phyloP scores from a whole-genome alignment of 192 early-diverging fungal genomes.

The Mortierella antarctica region DNA sequence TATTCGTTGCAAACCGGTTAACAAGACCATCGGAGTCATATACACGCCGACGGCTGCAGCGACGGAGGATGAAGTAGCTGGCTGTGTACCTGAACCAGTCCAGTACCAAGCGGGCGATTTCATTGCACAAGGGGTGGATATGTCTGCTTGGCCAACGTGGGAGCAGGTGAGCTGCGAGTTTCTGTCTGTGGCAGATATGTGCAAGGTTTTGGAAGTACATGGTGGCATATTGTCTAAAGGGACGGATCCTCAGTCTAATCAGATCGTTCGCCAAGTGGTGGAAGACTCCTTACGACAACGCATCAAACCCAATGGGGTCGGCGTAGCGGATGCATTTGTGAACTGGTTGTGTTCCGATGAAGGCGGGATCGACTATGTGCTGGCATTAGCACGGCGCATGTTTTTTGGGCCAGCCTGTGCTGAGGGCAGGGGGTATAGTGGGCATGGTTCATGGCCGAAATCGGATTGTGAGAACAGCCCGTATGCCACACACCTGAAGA shows the following conservation, averaged over 20 bases:
- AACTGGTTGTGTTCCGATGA: slow-evolving; percentile 1
- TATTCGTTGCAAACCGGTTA: background rate
- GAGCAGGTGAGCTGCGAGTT: slow-evolving; percentile 7
- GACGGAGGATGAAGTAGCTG: slow-evolving; percentile 1
- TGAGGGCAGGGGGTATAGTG: slow-evolving; percentile 2
- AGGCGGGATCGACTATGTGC: slow-evolving; percentile 3
- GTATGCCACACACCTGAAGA: too few species aligned
- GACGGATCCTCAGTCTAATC: slow-evolving; percentile 4
- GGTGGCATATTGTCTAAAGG: background rate
- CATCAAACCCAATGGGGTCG: background rate
- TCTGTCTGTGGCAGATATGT: background rate
- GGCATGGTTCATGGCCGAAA: slow-evolving; percentile 3
- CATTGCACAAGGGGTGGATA: slow-evolving; percentile 4
- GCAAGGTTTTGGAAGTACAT: slow-evolving; percentile 1
- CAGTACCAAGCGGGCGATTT: slow-evolving; percentile 2
- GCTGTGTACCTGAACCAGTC: slow-evolving; percentile 5
- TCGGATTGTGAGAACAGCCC: slow-evolving; percentile 6
- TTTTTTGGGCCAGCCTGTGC: slow-evolving; percentile 5
- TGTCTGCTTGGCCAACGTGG: slow-evolving; percentile 9
- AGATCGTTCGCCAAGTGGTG: background rate
- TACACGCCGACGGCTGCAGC: slow-evolving; percentile 1
- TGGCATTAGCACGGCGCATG: slow-evolving; percentile 1
- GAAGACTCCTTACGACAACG: slow-evolving; percentile 7
- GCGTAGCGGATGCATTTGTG: slow-evolving; percentile 3
- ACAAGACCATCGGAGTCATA: slow-evolving; percentile 1